Percentiles rank a stretch among this genome's conserved stretches.
Conservation (phyloP, 2,329 filamentous ascomycete species). For the Rutstroemia sp. region DNA sequence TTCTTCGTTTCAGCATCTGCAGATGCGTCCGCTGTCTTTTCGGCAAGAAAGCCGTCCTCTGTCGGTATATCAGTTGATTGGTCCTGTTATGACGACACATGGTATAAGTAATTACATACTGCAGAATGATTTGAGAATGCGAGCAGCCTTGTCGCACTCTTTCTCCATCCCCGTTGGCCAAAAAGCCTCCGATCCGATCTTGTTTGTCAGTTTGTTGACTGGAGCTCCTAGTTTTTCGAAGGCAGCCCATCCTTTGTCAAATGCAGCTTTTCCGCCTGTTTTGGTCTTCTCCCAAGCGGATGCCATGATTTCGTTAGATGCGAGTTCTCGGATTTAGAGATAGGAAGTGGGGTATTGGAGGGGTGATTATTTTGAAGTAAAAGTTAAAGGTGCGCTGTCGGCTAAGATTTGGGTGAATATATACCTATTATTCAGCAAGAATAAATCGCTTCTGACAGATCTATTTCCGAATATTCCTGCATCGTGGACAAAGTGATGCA, state of each 20-base stretch:
- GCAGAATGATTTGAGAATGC: slow-evolving; percentile 86
- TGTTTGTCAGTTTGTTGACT: slow-evolving; percentile 75
- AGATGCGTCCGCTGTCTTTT: slow-evolving; percentile 3
- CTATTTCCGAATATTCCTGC: too few relatives aligned
- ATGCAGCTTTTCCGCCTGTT: slow-evolving; percentile 8
- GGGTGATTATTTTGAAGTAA: not conserved
- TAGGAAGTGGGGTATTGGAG: not conserved
- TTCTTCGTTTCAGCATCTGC: slow-evolving; percentile 32
- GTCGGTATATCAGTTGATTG: slow-evolving; percentile 19
- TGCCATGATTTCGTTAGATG: not conserved
- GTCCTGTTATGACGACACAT: not conserved
- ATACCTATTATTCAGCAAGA: too few relatives aligned
- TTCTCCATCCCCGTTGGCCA: slow-evolving; percentile 81
- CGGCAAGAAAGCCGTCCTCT: slow-evolving; percentile 59
- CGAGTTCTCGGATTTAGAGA: not conserved
- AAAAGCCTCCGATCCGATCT: slow-evolving; percentile 72
- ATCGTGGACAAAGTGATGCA: too few relatives aligned
- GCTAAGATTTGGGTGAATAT: too few relatives aligned
- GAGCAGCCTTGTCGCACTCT: slow-evolving; percentile 85
- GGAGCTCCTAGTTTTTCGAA: slow-evolving; percentile 46
- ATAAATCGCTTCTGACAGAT: too few relatives aligned
- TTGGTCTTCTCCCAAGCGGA: slow-evolving; percentile 9
- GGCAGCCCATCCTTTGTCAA: slow-evolving; percentile 11
- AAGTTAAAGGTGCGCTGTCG: too few relatives aligned
- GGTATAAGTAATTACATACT: slow-evolving; percentile 47